A percentile compares a stretch with the other conserved stretches of the same genome.
phyloP scores from a whole-genome alignment of 148 eudicot species.

The Talinum fruticosum region DNA sequence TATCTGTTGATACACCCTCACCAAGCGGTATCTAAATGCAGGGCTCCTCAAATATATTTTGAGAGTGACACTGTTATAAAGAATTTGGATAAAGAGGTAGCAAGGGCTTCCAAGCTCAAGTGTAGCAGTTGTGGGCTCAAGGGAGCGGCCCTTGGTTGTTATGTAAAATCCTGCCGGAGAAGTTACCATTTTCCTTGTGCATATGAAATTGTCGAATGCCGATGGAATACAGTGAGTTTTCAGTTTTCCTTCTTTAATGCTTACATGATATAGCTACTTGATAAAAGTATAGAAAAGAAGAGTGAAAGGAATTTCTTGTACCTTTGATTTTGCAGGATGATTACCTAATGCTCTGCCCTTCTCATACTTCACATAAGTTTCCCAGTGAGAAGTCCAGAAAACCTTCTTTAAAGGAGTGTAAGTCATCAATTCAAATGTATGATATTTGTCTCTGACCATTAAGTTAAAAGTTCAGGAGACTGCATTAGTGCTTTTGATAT shows the following conservation, averaged over 20 bases:
- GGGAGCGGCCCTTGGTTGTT: slow-evolving; percentile 98
- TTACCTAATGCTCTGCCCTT: slow-evolving; percentile 69
- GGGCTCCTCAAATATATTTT: slow-evolving; percentile 83
- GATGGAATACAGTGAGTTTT: slow-evolving; percentile 76
- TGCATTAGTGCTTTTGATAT: not conserved
- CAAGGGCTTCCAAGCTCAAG: slow-evolving; percentile 77
- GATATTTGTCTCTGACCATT: slow-evolving; percentile 11
- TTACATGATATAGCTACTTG: not conserved
- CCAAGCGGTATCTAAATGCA: slow-evolving; percentile 31
- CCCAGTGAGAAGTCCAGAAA: slow-evolving; percentile 65
- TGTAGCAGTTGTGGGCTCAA: slow-evolving; percentile 72
- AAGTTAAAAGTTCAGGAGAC: not conserved
- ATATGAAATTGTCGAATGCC: slow-evolving; percentile 45
- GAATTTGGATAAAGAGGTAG: slow-evolving; percentile 74
- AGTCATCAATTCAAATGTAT: slow-evolving; percentile 41
- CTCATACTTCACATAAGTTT: slow-evolving; percentile 60
- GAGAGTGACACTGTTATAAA: slow-evolving; percentile 44
- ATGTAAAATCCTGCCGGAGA: slow-evolving; percentile 63
- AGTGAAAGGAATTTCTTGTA: not conserved
- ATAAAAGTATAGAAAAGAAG: not conserved
- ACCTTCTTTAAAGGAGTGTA: slow-evolving; percentile 26
- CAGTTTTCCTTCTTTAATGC: too few relatives aligned
- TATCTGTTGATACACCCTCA: not conserved
- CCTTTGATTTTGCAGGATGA: slow-evolving; percentile 44
- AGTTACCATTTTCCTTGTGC: slow-evolving; percentile 90